A percentile compares a stretch with the other conserved stretches of the same genome.
These are phyloP conservation scores for Teratosphaeria epicoccoides DNA, from an alignment of 2,329 filamentous ascomycete genomes.

Conservation along the genomic window DNA sequence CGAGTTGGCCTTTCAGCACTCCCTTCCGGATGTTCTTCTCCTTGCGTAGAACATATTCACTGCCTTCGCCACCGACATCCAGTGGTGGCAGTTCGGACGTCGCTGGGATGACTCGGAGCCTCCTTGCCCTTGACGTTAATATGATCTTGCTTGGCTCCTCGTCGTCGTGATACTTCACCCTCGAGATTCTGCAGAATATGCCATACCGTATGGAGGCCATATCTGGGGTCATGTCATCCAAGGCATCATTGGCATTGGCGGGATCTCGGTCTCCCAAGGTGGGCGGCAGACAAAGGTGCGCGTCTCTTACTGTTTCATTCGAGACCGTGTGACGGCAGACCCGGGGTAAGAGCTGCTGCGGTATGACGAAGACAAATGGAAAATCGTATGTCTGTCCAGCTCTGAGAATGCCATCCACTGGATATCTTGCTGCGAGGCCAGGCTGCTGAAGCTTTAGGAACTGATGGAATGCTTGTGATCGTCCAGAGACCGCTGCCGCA, in stretches of 20 bases:
- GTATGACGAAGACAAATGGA: slow-evolving; percentile 55
- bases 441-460: slow-evolving; percentile 55
- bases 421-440: slow-evolving; percentile 42
- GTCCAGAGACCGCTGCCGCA: slow-evolving; percentile 42
- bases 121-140: slow-evolving; percentile 42
- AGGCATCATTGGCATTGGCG: slow-evolving; percentile 33
- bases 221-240: slow-evolving; percentile 53
- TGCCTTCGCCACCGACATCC: slow-evolving; percentile 35
- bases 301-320: slow-evolving; percentile 42
- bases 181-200: slow-evolving; percentile 28
- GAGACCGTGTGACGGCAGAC: slow-evolving; percentile 45
- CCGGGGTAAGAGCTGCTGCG: slow-evolving; percentile 48
- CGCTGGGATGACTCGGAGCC: slow-evolving; percentile 50
- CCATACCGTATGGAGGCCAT: slow-evolving; percentile 52
- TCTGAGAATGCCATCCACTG: slow-evolving; percentile 43
- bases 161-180: slow-evolving; percentile 33
- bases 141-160: slow-evolving; percentile 31
- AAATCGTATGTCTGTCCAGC: slow-evolving; percentile 48
- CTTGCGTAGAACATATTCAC: slow-evolving; percentile 43
- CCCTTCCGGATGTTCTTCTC: slow-evolving; percentile 53
- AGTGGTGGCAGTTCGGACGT: slow-evolving; percentile 51
- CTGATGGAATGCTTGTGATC: slow-evolving; percentile 46
- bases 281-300: slow-evolving; percentile 50
- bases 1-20: slow-evolving; percentile 47
- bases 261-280: slow-evolving; percentile 47